phyloP scores from a whole-genome alignment of 148 eudicot genomes.

The Rhododendron mucronatum region DNA sequence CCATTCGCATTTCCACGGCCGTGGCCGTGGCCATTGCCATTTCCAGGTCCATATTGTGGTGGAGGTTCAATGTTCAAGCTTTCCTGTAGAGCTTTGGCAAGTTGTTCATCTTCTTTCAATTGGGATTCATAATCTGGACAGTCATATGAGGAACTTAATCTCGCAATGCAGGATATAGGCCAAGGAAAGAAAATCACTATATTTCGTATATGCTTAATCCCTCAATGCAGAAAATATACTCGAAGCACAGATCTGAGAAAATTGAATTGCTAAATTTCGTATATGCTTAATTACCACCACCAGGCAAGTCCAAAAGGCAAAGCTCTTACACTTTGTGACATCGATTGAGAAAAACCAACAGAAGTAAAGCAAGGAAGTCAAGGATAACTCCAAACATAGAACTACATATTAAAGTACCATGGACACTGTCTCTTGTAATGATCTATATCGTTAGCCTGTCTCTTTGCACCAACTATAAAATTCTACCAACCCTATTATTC shows the following conservation, averaged over 20 bases:
- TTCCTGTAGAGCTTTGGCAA: slow-evolving; percentile 73
- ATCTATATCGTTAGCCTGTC: background rate
- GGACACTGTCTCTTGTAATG: background rate
- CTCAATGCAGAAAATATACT: background rate
- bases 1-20: background rate
- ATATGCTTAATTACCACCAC: background rate
- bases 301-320: background rate
- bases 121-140: slow-evolving; percentile 46
- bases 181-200: background rate
- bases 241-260: background rate
- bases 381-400: background rate
- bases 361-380: background rate
- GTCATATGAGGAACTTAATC: background rate
- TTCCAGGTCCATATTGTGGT: slow-evolving; percentile 24
- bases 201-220: background rate
- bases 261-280: background rate
- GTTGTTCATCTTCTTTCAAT: slow-evolving; percentile 67
- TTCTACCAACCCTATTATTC: background rate
- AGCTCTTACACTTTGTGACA: background rate
- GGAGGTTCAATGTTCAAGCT: slow-evolving; percentile 56
- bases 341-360: background rate
- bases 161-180: background rate
- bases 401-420: background rate
- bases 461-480: background rate
- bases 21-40: background rate